phyloP scores from a whole-genome alignment of 1,284 basidiomycete species.

The Mixia osmundae region DNA sequence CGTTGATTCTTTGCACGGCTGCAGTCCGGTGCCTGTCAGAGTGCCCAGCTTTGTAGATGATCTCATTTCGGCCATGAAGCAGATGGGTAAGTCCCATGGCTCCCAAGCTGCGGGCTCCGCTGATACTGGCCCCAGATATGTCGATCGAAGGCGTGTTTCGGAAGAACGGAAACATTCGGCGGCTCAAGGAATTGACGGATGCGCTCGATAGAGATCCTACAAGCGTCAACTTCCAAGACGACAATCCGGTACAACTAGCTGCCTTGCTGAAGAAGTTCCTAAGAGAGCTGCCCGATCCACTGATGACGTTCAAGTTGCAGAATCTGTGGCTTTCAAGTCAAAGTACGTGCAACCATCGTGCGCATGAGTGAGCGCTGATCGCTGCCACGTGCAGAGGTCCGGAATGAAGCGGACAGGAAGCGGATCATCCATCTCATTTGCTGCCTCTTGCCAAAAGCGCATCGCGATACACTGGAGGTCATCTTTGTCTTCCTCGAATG shows the following conservation, averaged over 20 bases:
- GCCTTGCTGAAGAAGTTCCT: slow-evolving; percentile 93
- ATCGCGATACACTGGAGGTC: slow-evolving; percentile 93
- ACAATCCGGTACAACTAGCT: slow-evolving; percentile 92
- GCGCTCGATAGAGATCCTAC: slow-evolving; percentile 77
- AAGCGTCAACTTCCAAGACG: slow-evolving; percentile 71
- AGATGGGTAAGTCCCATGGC: slow-evolving; percentile 67
- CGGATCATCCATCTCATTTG: slow-evolving; percentile 68
- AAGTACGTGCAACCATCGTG: slow-evolving; percentile 31
- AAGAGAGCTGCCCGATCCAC: slow-evolving; percentile 81
- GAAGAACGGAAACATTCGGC: slow-evolving; percentile 90
- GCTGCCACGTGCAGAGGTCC: slow-evolving; percentile 32
- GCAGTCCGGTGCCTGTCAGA: slow-evolving; percentile 57
- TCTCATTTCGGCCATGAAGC: slow-evolving; percentile 89
- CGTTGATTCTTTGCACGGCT: slow-evolving; percentile 73
- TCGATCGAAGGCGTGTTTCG: slow-evolving; percentile 97
- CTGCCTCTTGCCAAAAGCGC: slow-evolving; percentile 67
- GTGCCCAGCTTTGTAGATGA: slow-evolving; percentile 97
- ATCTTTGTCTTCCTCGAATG: slow-evolving; percentile 96
- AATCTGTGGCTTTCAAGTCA: slow-evolving; percentile 69
- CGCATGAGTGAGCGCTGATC: slow-evolving; percentile 2
- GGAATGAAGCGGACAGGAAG: slow-evolving; percentile 50
- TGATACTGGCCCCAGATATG: slow-evolving; percentile 42
- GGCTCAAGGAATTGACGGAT: slow-evolving; percentile 72
- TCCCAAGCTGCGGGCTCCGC: neutral
- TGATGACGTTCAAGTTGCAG: slow-evolving; percentile 86